phyloP scores from a whole-genome alignment of 31 red algal genomes.

The Porphyra umbilicalis region DNA sequence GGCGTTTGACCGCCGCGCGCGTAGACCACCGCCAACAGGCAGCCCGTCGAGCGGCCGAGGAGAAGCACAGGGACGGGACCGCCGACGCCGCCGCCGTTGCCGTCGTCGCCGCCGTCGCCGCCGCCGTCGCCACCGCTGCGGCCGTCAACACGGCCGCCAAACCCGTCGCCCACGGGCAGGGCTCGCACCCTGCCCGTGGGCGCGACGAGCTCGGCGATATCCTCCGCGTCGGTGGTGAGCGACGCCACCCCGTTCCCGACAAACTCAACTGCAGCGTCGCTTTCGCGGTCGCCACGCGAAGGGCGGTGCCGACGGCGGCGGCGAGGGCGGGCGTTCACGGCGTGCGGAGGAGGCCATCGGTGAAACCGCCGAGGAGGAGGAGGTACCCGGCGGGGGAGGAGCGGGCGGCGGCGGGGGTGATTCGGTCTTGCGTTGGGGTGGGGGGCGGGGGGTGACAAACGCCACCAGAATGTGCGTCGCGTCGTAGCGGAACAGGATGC shows the following conservation, averaged over 20 bases:
- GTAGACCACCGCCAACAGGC: background rate
- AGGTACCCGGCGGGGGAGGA: background rate
- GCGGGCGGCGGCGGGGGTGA: background rate
- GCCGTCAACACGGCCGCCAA: too few species aligned
- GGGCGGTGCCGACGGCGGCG: background rate
- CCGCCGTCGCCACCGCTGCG: too few species aligned
- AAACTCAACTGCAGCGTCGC: background rate
- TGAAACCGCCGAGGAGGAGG: background rate
- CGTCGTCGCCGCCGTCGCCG: background rate
- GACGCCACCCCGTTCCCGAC: background rate
- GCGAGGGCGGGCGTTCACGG: background rate
- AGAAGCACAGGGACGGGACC: background rate
- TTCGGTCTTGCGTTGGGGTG: too few species aligned
- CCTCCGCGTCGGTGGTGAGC: background rate
- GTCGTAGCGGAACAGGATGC: too few species aligned
- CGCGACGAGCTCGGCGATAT: background rate
- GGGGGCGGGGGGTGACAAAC: too few species aligned
- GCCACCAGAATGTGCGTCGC: too few species aligned
- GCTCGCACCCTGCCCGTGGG: background rate
- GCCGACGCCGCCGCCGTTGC: background rate
- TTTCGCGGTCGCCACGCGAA: background rate
- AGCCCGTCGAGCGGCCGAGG: background rate
- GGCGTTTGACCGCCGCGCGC: background rate
- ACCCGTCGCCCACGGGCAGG: background rate
- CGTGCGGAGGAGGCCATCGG: background rate